These are phyloP conservation scores for Entomophthora muscae DNA, from an alignment of 371 early-diverging fungal genomes.

Conservation along the genomic window DNA sequence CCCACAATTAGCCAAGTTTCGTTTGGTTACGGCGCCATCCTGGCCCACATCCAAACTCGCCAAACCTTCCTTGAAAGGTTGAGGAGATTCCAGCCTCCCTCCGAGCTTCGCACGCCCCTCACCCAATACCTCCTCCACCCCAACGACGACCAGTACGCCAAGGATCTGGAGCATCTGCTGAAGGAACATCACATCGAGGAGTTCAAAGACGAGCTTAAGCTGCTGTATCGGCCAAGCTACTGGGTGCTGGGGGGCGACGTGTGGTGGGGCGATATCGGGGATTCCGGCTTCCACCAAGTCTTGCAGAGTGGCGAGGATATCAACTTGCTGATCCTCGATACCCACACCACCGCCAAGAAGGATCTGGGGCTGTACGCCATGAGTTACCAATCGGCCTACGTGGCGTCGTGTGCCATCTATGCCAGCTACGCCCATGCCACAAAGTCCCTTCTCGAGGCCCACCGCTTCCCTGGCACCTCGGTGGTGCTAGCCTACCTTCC, in stretches of 20 bases:
- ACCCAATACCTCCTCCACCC: slow-evolving; percentile 42
- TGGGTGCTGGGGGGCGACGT: slow-evolving; percentile 80
- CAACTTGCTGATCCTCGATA: slow-evolving; percentile 77
- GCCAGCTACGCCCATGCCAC: slow-evolving; percentile 72
- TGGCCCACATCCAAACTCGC: slow-evolving; percentile 44
- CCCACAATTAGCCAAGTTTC: slow-evolving; percentile 41
- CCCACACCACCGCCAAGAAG: slow-evolving; percentile 67
- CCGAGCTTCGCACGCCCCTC: slow-evolving; percentile 33
- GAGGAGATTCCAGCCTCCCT: slow-evolving; percentile 23
- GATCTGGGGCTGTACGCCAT: slow-evolving; percentile 88
- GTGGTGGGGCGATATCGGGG: slow-evolving; percentile 73
- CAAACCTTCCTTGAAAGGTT: slow-evolving; percentile 28
- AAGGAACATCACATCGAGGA: slow-evolving; percentile 19
- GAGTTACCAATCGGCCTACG: slow-evolving; percentile 74
- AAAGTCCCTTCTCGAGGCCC: slow-evolving; percentile 75
- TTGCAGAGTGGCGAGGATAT: slow-evolving; percentile 65
- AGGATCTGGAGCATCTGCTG: slow-evolving; percentile 23
- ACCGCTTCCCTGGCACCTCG: slow-evolving; percentile 74
- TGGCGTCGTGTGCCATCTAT: slow-evolving; percentile 76
- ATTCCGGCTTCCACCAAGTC: slow-evolving; percentile 78
- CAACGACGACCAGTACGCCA: slow-evolving; percentile 30
- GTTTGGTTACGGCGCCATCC: slow-evolving; percentile 63
- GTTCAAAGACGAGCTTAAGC: slow-evolving; percentile 19
- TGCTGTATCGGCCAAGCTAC: slow-evolving; percentile 38
- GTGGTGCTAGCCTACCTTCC: slow-evolving; percentile 79